A percentile compares a stretch with the other conserved stretches of the same genome.
phyloP scores from a whole-genome alignment of 23 red algal genomes.

The Gracilariopsis chorda region DNA sequence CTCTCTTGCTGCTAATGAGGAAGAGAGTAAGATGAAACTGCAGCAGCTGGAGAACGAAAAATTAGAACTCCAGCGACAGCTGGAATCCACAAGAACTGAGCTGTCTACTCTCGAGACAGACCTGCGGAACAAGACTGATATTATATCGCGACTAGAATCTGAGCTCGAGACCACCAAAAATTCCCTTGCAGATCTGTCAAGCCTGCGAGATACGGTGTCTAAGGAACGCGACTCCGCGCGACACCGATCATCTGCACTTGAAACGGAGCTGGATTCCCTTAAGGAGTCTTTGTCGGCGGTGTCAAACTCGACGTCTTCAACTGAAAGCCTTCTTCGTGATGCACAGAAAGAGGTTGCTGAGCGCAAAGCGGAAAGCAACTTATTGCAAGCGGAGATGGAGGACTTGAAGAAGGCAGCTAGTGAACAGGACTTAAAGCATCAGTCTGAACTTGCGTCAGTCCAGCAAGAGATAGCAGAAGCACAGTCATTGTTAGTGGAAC shows the following conservation, averaged over 20 bases:
- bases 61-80: neutral
- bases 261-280: constrained; percentile 3
- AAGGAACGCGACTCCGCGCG: constrained; percentile 6
- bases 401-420: constrained; percentile 24
- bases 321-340: neutral
- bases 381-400: neutral
- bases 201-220: neutral
- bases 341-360: constrained; percentile 29
- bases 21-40: neutral
- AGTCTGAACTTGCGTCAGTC: neutral
- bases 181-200: neutral
- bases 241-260: constrained; percentile 10
- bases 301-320: constrained; percentile 9
- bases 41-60: constrained; percentile 17
- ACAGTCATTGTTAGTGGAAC: neutral
- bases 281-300: constrained; percentile 13
- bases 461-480: neutral
- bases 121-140: neutral
- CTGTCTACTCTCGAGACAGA: neutral
- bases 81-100: neutral
- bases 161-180: neutral
- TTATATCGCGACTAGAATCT: neutral
- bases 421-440: neutral
- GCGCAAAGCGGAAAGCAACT: neutral
- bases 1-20: neutral